These are phyloP conservation scores for Arabidopsis arenosa DNA, from an alignment of 345 rosid genomes.

Conservation along the genomic window DNA sequence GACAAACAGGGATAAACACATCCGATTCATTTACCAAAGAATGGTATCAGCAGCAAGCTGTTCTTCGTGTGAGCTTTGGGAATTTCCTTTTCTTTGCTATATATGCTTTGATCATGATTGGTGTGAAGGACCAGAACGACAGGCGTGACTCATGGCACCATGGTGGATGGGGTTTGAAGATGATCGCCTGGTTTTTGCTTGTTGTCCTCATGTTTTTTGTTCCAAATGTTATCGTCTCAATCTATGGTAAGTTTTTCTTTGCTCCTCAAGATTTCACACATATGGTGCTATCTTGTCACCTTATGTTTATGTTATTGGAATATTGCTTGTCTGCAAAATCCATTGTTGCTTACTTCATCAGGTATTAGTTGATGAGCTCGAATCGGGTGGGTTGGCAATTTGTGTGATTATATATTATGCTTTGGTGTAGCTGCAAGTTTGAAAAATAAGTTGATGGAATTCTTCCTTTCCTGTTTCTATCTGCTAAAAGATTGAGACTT, in stretches of 20 bases:
- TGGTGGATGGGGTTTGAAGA: slow-evolving; percentile 94
- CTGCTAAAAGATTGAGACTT: slow-evolving; percentile 7
- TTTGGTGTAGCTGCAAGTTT: background rate
- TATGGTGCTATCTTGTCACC: background rate
- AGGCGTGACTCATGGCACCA: slow-evolving; percentile 95
- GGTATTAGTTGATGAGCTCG: slow-evolving; percentile 1
- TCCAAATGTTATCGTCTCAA: slow-evolving; percentile 66
- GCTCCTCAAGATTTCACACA: background rate
- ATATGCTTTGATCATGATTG: slow-evolving; percentile 85
- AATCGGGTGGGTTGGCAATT: background rate
- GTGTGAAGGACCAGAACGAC: slow-evolving; percentile 94
- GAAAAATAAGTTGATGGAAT: background rate
- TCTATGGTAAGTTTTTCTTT: slow-evolving; percentile 67
- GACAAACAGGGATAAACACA: slow-evolving; percentile 75
- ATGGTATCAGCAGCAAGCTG: slow-evolving; percentile 91
- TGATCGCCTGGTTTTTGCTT: slow-evolving; percentile 82
- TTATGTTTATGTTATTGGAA: background rate
- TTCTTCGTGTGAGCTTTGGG: slow-evolving; percentile 96
- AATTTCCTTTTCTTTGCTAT: slow-evolving; percentile 77
- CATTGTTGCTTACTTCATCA: background rate
- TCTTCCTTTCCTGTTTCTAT: background rate
- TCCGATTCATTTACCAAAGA: slow-evolving; percentile 67
- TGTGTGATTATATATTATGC: slow-evolving; percentile 6
- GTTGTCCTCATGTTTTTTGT: slow-evolving; percentile 89
- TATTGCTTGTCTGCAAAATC: background rate